Evolutionary conservation across 176 grass and related monocot species (phyloP).

Genomic region (Zoysia japonica): DNA sequence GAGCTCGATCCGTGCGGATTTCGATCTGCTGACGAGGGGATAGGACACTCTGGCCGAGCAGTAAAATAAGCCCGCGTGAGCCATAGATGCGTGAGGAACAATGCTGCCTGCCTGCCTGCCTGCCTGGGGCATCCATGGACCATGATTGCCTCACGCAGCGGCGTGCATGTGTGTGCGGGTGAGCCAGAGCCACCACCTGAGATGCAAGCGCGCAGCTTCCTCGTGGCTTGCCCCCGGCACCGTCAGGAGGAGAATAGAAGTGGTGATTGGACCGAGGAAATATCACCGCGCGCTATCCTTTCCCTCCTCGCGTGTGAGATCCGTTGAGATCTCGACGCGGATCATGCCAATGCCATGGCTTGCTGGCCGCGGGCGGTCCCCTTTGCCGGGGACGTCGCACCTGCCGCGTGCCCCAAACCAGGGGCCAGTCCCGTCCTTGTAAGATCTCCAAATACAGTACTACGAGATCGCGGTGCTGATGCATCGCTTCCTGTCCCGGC

Average conservation of each 20-base stretch:
- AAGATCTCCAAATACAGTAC: no score
- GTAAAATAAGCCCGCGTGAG: constrained; percentile 2
- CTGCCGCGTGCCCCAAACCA: no score
- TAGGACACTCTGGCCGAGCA: neutral
- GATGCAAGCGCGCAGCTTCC: neutral
- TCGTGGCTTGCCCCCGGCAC: neutral
- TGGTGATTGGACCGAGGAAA: constrained; percentile 1
- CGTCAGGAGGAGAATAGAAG: no score
- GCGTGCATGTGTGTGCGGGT: neutral
- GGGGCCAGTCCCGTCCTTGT: no score
- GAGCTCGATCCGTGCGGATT: no score
- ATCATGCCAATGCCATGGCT: no score
- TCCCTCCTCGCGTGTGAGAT: neutral
- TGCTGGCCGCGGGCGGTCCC: no score
- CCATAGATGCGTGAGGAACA: neutral
- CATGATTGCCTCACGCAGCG: neutral
- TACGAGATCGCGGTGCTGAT: no score
- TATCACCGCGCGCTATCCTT: neutral
- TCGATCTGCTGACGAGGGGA: no score
- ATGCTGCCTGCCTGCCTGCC: neutral
- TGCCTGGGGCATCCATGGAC: no score
- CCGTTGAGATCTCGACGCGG: neutral
- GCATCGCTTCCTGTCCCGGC: no score
- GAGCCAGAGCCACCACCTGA: neutral
- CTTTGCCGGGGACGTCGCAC: no score